Evolutionary conservation across 805 yeast genomes (phyloP).

Genomic region (Wickerhamomyces bovis): DNA sequence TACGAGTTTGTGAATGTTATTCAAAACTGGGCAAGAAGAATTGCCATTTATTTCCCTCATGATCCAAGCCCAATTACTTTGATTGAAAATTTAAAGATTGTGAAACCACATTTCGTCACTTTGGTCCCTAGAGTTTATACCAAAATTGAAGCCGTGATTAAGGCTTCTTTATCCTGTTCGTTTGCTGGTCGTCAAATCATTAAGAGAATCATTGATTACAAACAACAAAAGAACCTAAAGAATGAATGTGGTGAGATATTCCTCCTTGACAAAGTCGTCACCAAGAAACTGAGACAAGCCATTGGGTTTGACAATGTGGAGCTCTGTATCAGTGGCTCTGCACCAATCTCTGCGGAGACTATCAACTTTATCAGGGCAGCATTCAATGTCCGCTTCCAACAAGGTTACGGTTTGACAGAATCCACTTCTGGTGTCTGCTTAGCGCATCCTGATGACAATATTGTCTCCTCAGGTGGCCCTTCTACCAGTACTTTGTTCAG

Average conservation of each 20-base stretch:
- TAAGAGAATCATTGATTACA: slow-evolving; percentile 6
- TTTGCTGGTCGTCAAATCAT: slow-evolving; percentile 5
- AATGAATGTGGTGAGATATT: slow-evolving; percentile 10
- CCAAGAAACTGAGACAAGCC: slow-evolving; percentile 18
- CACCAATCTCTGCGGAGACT: slow-evolving; percentile 53
- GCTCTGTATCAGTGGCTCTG: slow-evolving; percentile 41
- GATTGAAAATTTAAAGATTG: slow-evolving; percentile 41
- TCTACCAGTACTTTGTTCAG: slow-evolving; percentile 41
- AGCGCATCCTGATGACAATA: slow-evolving; percentile 27
- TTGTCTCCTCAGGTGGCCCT: slow-evolving; percentile 32
- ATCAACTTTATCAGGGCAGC: slow-evolving; percentile 47
- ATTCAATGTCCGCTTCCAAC: slow-evolving; percentile 36
- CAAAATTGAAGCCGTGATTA: slow-evolving; percentile 44
- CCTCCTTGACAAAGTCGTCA: slow-evolving; percentile 30
- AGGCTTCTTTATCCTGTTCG: slow-evolving; percentile 29
- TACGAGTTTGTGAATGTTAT: slow-evolving; percentile 44
- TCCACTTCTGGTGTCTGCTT: slow-evolving; percentile 41
- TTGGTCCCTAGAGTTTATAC: slow-evolving; percentile 53
- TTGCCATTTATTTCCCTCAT: slow-evolving; percentile 38
- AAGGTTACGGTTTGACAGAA: slow-evolving; percentile 54
- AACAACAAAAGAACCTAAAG: slow-evolving; percentile 2
- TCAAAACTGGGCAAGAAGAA: slow-evolving; percentile 31
- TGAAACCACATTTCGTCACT: slow-evolving; percentile 40
- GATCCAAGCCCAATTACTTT: slow-evolving; percentile 37
- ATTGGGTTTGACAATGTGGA: slow-evolving; percentile 35